Evolutionary conservation across 2,329 filamentous ascomycete species (phyloP).

Genomic region (Westerdykella aurantiaca): DNA sequence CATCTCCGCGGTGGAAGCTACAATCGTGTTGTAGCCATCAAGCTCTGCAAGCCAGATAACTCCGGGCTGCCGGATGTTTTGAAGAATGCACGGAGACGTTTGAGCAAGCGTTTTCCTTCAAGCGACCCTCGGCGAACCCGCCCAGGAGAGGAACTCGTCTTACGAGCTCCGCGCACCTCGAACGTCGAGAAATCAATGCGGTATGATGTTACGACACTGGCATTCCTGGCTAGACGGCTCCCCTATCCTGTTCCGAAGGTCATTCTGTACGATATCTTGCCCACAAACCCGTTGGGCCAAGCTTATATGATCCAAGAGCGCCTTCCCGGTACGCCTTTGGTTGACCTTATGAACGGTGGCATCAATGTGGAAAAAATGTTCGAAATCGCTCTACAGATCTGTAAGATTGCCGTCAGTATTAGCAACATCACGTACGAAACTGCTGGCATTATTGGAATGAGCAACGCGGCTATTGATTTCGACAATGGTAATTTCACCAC

Average conservation of each 20-base stretch:
- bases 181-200: background rate
- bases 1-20: slow-evolving; percentile 10
- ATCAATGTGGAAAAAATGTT: too few species aligned
- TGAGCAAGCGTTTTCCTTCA: background rate
- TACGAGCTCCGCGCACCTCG: too few species aligned
- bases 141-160: too few species aligned
- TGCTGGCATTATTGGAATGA: too few species aligned
- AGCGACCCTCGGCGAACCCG: background rate
- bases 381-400: too few species aligned
- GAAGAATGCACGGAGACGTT: background rate
- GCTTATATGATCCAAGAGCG: slow-evolving; percentile 11
- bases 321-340: slow-evolving; percentile 4
- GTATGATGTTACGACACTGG: slow-evolving; percentile 4
- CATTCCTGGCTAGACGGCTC: background rate
- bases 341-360: too few species aligned
- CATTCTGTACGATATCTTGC: background rate
- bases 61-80: background rate
- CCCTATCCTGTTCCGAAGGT: slow-evolving; percentile 5
- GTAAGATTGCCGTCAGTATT: too few species aligned
- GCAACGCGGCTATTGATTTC: too few species aligned
- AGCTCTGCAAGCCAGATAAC: background rate
- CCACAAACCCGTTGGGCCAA: background rate
- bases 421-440: too few species aligned
- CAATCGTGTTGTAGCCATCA: slow-evolving; percentile 13
- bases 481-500: background rate